Evolutionary conservation across 176 grass and related monocot species (phyloP), one percentile per base, ranked within the genome.

Genomic region (Calamus simplicifolius): DNA sequence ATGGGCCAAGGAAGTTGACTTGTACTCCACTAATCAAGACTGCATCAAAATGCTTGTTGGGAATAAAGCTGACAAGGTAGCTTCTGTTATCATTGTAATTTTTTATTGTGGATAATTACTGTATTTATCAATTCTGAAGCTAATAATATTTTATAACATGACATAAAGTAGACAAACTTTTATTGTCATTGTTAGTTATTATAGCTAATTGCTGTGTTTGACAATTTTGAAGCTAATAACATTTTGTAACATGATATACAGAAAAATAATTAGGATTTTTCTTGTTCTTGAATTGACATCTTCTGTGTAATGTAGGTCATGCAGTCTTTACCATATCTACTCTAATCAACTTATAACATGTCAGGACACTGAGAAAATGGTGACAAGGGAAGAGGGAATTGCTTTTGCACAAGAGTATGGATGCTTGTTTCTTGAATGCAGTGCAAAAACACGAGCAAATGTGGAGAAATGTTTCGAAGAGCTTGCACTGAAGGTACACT

Each of bases 51-150:
- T 98, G 75, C 75, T 98, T 68, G 87, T 98, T 55, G 84, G 93
- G 50, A 98, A 92, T 72, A 98, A 98, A 82, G 72, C 89, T 71
- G 93, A 98, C 73, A 91, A 92, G 93, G 93, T 98, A 78, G 43
- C 7, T 43, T 43, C 35, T 2, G 2, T 43, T 43, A 8, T 43
- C 35, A 43, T 43, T 43, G 35, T 43, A 10, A 43, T 43, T 43
- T 43, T 43, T n/a, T n/a, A n/a, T n/a, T n/a, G n/a, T n/a, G n/a
- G n/a, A n/a, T n/a, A n/a, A n/a, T n/a, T n/a, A n/a, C n/a, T n/a
- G n/a, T n/a, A n/a, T n/a, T n/a, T n/a, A n/a, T n/a, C n/a, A n/a
- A n/a, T n/a, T n/a, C n/a, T n/a, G n/a, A n/a, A n/a, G n/a, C n/a
- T n/a, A n/a, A n/a, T n/a, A n/a, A n/a, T n/a, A n/a, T n/a, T n/a